Evolutionary conservation across 345 rosid genomes (phyloP).

Genomic region (Syzygium oleosum): DNA sequence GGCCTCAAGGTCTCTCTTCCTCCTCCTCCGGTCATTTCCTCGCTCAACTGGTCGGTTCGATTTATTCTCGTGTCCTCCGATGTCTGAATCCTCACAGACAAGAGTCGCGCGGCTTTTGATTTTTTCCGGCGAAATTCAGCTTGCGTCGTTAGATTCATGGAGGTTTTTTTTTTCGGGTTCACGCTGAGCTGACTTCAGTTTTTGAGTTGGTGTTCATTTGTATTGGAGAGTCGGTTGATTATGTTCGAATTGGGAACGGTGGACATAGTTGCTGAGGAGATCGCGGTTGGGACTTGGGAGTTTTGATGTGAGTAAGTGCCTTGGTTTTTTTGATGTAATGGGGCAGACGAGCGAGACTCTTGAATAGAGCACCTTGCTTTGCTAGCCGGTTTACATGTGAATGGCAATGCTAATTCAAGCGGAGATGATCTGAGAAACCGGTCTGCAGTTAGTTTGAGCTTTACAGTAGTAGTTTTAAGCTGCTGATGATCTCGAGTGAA

Average conservation of each 20-base stretch:
- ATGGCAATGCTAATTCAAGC: background rate
- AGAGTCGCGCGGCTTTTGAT: background rate
- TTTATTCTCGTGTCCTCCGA: background rate
- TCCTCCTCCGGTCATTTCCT: background rate
- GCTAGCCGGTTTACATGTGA: background rate
- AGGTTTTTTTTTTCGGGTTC: background rate
- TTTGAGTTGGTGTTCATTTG: background rate
- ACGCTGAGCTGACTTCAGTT: background rate
- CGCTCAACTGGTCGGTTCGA: fast-evolving
- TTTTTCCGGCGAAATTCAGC: background rate
- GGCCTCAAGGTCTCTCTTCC: conserved; percentile 68
- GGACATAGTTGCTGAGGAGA: background rate
- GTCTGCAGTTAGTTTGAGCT: background rate
- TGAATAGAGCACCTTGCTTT: background rate
- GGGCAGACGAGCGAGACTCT: background rate
- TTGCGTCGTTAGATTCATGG: background rate
- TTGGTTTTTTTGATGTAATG: background rate
- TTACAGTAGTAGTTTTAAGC: background rate
- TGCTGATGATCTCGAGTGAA: background rate
- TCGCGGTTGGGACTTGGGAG: background rate
- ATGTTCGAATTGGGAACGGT: background rate
- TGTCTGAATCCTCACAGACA: background rate
- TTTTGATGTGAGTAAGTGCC: background rate
- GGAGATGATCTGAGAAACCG: background rate
- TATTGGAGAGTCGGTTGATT: background rate